Evolutionary conservation across 1,284 basidiomycete genomes (phyloP).

Genomic region (Naganishia liquefaciens): DNA sequence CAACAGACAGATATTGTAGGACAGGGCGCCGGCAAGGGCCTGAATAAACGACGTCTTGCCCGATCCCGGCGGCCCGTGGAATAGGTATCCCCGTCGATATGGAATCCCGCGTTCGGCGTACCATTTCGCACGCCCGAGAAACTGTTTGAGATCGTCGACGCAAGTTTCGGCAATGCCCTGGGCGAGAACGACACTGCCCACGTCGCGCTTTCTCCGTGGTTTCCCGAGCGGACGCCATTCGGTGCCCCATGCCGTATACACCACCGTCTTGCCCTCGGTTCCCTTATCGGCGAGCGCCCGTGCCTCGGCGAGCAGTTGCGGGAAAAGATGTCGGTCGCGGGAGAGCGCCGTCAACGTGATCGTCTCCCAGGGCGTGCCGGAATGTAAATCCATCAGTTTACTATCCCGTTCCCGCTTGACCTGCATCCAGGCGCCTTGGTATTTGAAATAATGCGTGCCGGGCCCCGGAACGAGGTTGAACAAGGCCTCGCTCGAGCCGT

Average conservation of each 20-base stretch:
- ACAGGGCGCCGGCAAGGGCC: constrained; percentile 86
- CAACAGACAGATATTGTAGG: constrained; percentile 93
- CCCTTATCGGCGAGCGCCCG: constrained; percentile 79
- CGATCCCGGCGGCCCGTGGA: constrained; percentile 94
- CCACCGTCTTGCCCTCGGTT: constrained; percentile 91
- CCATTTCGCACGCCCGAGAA: constrained; percentile 84
- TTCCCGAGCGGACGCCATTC: constrained; percentile 97
- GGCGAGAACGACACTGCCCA: constrained; percentile 88
- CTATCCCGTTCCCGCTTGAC: constrained; percentile 89
- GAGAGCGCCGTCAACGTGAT: constrained; percentile 91
- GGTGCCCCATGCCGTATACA: constrained; percentile 93
- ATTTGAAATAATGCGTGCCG: constrained; percentile 90
- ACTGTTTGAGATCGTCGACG: constrained; percentile 75
- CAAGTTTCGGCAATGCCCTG: constrained; percentile 77
- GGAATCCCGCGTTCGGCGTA: constrained; percentile 98
- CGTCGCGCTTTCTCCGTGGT: constrained; percentile 80
- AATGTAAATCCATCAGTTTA: constrained; percentile 85
- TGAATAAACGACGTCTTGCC: constrained; percentile 99
- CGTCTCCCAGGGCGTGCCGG: constrained; percentile 96
- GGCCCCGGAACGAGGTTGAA: constrained; percentile 96
- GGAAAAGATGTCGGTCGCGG: constrained; percentile 77
- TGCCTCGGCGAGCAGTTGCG: constrained; percentile 79
- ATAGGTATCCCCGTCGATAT: constrained; percentile 90
- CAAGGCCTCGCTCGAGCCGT: constrained; percentile 79
- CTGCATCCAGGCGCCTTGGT: constrained; percentile 92